Percentiles rank a stretch among this genome's conserved stretches.
Conservation (phyloP, 2,329 filamentous ascomycete species). For the Botrytis aclada region DNA sequence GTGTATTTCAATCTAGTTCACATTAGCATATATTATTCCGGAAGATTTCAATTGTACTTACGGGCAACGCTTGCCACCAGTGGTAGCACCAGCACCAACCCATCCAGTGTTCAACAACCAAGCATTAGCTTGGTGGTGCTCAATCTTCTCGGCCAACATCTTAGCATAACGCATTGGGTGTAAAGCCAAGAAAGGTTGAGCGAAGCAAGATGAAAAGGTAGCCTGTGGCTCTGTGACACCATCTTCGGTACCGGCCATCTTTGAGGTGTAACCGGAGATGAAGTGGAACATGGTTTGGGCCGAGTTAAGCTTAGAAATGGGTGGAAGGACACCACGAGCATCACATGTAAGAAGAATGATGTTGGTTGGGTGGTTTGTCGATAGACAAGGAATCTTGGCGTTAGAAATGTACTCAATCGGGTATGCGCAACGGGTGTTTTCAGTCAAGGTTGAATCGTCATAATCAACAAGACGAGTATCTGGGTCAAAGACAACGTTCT, state of each 20-base stretch:
- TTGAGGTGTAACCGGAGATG: constrained; percentile 99
- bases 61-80: constrained; percentile 93
- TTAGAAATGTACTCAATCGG: constrained; percentile 99
- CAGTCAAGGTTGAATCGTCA: constrained; percentile 89
- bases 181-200: constrained; percentile 96
- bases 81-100: constrained; percentile 87
- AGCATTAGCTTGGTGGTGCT: constrained; percentile 89
- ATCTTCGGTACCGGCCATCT: constrained; percentile 99
- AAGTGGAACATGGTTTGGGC: constrained; percentile 99
- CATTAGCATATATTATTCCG: constrained; percentile 21
- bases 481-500: constrained; percentile 98
- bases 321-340: constrained; percentile 92
- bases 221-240: constrained; percentile 96
- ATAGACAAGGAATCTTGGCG: constrained; percentile 96
- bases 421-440: constrained; percentile 98
- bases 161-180: constrained; percentile 99
- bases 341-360: constrained; percentile 98
- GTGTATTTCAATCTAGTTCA: constrained; percentile 77
- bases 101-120: constrained; percentile 99
- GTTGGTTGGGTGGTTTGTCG: constrained; percentile 85
- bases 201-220: constrained; percentile 99
- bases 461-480: constrained; percentile 89
- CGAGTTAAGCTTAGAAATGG: constrained; percentile 93
- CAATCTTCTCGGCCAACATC: constrained; percentile 98
- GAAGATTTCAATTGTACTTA: constrained; percentile 27